Base-by-base conservation (phyloP, 192 early-diverging fungal species). In the Phlyctochytrium arcticum region DNA sequence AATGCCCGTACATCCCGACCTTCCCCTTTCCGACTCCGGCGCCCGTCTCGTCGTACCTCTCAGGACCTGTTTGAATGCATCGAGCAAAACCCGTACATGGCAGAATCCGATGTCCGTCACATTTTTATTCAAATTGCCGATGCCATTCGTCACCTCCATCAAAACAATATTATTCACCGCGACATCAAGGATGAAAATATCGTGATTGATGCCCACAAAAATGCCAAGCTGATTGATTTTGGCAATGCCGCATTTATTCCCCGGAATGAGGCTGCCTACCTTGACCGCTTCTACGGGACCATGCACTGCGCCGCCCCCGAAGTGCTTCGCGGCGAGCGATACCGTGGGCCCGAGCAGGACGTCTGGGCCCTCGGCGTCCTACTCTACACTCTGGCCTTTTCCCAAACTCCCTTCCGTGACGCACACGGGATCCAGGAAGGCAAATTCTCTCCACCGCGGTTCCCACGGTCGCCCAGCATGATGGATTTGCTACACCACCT, bases 171-270 rank as follows among this genome's bases (percentile, higher is more conserved):
- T 15, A 24, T 17, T 2, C 62, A 49, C 48, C 31, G 24, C 10
- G 33, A 67, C 34, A 12, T 62, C n/a, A 49, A 59, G 54, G 44
- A 62, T 21, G 39, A 24, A 47, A 35, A 79, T 54, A 67, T 85
- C 44, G 75, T 84, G 26, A 75, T 85, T 57, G 81, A 81, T 47
- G 26, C 64, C 12, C 29, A 12, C 23, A 59, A 70, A 39, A 61
- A 63, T n/a, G 75, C 90, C 48, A 85, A 91, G 53, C 65, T 94
- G 55, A 87, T 92, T 57, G 92, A 94, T 62, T 94, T 94, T 83
- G 92, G 92, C 10, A 80, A 80, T 46, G 84, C 87, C 0, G 82
- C 83, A 24, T 84, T 81, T 48, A 63, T 88, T 23, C 82, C 82
- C 19, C 47, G 64, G 8, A 78, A 71, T n/a, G 62, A 62, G 33